Base-by-base conservation (phyloP, 2,329 filamentous ascomycete genomes). In the Pseudogymnoascus sp. region DNA sequence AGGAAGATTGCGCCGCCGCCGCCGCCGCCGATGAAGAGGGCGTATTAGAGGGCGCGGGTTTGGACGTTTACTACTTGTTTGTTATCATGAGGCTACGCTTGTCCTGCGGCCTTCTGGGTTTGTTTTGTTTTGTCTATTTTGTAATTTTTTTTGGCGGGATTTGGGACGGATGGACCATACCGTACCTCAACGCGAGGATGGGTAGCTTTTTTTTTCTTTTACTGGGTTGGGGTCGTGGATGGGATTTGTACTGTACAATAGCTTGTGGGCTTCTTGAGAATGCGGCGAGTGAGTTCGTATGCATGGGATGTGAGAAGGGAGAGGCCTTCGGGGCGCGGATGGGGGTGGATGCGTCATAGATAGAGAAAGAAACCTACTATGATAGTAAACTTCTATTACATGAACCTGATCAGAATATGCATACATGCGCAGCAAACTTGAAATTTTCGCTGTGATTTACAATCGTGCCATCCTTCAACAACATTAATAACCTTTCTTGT, bases 1-100 rank as follows among this genome's bases (percentile, higher is more conserved):
- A 89, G 88, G 79, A 89, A 89, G 74, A 84, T 85, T 11, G 84
- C 86, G 65, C 84, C 84, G 38, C 86, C 84, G 21, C 84, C 84
- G 10, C 86, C 86, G 21, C 42, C 42, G 42, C 42, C 42, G 21
- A 46, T 46, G 42, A 46, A 46, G 42, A 46, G 42, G 42, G 21
- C 18, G 18, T 23, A 14, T 23, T 46, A 46, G 40, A 34, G 10
- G 28, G 8, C 8, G 28, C 2, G 16, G 18, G 18, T 5, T 21
- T 23, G 18, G 18, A 18, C 18, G 38, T 18, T 18, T 18, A 8
- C 38, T 12, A 42, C 10, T 23, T 46, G 11, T 46, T 25, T 46
- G 6, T 42, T 46, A 11, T 46, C 42, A 46, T 14, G 42, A 46
- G 42, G 42, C 42, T 46, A 46, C 42, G 42, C 42, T 23, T 23